Conservation (phyloP, 164 flowering plant species). For the Tetrastigma voinierianum region DNA sequence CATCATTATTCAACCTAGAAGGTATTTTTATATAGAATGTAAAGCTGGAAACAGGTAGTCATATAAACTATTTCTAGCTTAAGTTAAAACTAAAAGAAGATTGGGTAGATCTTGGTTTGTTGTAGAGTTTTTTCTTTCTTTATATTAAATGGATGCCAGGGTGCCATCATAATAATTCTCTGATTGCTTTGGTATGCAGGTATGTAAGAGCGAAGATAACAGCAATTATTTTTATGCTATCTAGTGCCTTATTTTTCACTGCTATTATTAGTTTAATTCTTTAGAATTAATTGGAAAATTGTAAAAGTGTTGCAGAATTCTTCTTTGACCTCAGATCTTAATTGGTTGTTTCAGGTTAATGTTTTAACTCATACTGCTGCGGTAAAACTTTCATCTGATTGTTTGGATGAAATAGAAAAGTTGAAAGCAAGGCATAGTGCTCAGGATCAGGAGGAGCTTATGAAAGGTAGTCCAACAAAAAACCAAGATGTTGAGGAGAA, state of each 20-base stretch:
- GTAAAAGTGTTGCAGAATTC: too few species aligned
- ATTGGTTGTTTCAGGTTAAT: constrained; percentile 49
- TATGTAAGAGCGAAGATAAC: neutral
- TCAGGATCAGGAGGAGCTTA: constrained; percentile 45
- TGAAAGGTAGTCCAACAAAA: constrained; percentile 1
- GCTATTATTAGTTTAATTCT: neutral
- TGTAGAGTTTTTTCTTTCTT: too few species aligned
- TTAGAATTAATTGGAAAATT: too few species aligned
- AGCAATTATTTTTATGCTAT: neutral
- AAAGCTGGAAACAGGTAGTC: too few species aligned
- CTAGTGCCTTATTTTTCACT: neutral
- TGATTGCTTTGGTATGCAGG: neutral
- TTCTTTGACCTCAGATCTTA: neutral
- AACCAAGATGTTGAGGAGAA: neutral
- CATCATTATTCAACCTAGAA: too few species aligned
- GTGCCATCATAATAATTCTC: neutral
- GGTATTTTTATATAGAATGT: too few species aligned
- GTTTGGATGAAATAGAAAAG: constrained; percentile 21
- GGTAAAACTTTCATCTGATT: constrained; percentile 13
- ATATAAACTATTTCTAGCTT: too few species aligned
- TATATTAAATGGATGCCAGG: too few species aligned
- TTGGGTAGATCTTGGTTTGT: too few species aligned
- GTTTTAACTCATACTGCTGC: constrained; percentile 67
- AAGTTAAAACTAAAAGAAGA: too few species aligned
- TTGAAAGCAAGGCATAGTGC: constrained; percentile 33